Evolutionary conservation across 2,329 filamentous ascomycete species (phyloP).

Genomic region (Neurospora sp.): DNA sequence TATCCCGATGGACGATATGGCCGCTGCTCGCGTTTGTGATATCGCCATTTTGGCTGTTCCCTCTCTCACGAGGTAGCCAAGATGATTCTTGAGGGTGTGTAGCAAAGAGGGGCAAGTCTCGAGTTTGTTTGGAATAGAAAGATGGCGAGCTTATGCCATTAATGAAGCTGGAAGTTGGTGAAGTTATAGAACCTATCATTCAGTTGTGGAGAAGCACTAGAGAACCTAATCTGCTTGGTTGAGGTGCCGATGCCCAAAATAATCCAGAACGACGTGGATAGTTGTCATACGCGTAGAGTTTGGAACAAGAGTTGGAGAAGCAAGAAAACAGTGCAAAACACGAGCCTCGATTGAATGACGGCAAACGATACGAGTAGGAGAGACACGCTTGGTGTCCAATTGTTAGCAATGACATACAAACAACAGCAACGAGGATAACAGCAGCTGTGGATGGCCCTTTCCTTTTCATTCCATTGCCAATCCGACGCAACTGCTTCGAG

Average conservation of each 20-base stretch:
- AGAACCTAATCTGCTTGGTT: not conserved
- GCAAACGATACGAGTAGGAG: not conserved
- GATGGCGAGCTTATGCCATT: not conserved
- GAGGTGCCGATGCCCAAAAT: not conserved
- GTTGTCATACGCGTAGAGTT: not conserved
- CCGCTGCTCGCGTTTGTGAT: constrained; percentile 23
- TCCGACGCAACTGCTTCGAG: constrained; percentile 7
- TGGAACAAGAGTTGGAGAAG: not conserved
- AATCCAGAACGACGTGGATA: not conserved
- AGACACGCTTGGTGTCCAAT: not conserved
- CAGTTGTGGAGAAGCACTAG: not conserved
- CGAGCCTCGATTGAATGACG: not conserved
- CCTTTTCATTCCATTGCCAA: not conserved
- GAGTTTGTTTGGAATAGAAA: not conserved
- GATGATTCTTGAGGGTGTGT: not conserved
- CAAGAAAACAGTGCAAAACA: not conserved
- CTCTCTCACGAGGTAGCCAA: not conserved
- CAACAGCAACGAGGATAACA: not conserved
- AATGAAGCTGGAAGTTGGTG: not conserved
- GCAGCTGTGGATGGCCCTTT: not conserved
- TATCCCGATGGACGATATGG: constrained; percentile 39
- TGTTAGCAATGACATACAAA: not conserved
- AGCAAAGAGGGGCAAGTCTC: not conserved
- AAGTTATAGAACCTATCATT: not conserved
- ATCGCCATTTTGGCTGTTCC: constrained; percentile 19